phyloP scores from a whole-genome alignment of 1,284 basidiomycete genomes.

The Ustilago bromivora region DNA sequence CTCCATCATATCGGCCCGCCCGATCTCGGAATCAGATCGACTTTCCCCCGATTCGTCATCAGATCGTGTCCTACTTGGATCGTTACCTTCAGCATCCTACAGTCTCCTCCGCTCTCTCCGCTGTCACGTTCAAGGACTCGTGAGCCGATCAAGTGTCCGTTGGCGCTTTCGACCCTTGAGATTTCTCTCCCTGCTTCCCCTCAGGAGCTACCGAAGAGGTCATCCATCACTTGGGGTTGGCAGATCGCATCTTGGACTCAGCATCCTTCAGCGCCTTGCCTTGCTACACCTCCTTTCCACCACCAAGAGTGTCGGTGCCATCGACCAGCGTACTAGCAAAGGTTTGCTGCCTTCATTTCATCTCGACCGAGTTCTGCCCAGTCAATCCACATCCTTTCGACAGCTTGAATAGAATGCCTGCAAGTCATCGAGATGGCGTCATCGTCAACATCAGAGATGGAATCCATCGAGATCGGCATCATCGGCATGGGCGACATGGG shows the following conservation, averaged over 20 bases:
- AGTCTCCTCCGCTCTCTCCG: too few species aligned
- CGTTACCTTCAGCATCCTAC: too few species aligned
- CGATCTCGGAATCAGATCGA: too few species aligned
- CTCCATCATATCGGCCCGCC: too few species aligned
- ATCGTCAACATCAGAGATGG: constrained; percentile 38
- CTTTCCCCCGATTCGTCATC: too few species aligned
- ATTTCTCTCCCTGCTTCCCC: background rate
- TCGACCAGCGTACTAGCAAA: background rate
- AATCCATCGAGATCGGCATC: constrained; percentile 68
- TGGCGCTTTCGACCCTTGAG: background rate
- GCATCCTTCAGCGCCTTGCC: background rate
- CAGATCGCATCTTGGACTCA: background rate
- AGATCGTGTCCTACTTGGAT: too few species aligned
- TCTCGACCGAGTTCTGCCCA: background rate
- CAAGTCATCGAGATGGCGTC: background rate
- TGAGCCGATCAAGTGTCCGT: background rate
- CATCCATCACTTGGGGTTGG: background rate
- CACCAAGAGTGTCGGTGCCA: background rate
- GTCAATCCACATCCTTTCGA: background rate
- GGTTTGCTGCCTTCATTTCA: background rate
- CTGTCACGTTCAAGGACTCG: too few species aligned
- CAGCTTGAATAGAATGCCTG: background rate
- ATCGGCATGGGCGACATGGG: constrained; percentile 82
- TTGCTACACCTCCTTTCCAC: background rate
- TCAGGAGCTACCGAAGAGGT: background rate